These are phyloP conservation scores for Acanthamoeba sp. DNA, from an alignment of 208 protist genomes.

Conservation along the genomic window DNA sequence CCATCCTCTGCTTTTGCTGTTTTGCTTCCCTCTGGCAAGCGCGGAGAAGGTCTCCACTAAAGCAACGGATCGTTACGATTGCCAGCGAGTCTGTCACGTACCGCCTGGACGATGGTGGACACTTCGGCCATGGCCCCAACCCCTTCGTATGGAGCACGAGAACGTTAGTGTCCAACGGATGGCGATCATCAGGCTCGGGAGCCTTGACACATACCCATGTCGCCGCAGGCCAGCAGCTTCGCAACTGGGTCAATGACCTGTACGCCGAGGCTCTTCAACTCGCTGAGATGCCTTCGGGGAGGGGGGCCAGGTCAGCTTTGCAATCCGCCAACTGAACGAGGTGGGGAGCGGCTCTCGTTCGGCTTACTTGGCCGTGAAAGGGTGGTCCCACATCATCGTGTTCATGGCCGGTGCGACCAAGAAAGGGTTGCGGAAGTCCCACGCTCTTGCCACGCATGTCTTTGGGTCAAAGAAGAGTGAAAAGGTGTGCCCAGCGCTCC, in stretches of 20 bases:
- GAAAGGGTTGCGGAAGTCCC: slow-evolving; percentile 94
- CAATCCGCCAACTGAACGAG: no score
- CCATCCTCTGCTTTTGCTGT: no score
- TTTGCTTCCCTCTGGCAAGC: no score
- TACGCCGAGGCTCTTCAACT: slow-evolving; percentile 75
- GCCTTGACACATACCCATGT: slow-evolving; percentile 90
- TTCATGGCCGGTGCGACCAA: slow-evolving; percentile 99
- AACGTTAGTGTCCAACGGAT: not conserved
- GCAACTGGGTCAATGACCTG: slow-evolving; percentile 92
- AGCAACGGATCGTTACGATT: no score
- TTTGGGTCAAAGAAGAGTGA: slow-evolving; percentile 73
- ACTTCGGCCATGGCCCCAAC: slow-evolving; percentile 49
- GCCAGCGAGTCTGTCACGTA: no score
- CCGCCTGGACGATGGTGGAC: not conserved
- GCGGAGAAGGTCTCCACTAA: no score
- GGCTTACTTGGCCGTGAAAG: slow-evolving; percentile 92
- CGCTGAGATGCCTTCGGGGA: slow-evolving; percentile 36
- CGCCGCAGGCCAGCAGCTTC: slow-evolving; percentile 96
- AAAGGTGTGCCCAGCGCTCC: not conserved
- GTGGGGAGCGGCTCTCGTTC: slow-evolving; percentile 79
- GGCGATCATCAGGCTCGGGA: not conserved
- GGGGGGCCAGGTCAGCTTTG: no score
- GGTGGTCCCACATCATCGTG: slow-evolving; percentile 98
- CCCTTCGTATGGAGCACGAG: not conserved
- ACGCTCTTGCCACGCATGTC: slow-evolving; percentile 96